phyloP scores from a whole-genome alignment of 805 yeast species.

The Saccharomycopsis guyanensis region DNA sequence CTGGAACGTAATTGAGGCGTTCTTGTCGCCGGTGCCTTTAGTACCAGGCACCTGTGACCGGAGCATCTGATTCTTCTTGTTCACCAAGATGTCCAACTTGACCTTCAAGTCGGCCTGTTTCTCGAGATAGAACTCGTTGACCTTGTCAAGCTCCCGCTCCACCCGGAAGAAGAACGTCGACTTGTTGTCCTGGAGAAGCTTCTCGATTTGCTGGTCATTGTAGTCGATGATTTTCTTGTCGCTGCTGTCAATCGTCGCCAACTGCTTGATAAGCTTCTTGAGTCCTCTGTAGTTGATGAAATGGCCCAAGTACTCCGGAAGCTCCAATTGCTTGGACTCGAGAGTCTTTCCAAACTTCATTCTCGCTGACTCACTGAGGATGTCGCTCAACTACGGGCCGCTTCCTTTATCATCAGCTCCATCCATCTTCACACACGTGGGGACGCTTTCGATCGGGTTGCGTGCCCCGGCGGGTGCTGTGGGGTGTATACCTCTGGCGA shows the following conservation, averaged over 20 bases:
- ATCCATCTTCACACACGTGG: too few species aligned
- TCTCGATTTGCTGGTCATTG: slow-evolving; percentile 32
- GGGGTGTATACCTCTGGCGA: too few species aligned
- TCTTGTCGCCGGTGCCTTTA: slow-evolving; percentile 2
- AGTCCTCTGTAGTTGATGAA: slow-evolving; percentile 92
- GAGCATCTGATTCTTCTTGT: slow-evolving; percentile 54
- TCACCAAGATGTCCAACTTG: slow-evolving; percentile 65
- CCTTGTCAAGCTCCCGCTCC: slow-evolving; percentile 93
- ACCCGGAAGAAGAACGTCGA: slow-evolving; percentile 80
- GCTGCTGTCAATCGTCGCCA: slow-evolving; percentile 40
- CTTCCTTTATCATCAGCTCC: too few species aligned
- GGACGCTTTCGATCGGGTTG: neutral
- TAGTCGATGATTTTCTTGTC: slow-evolving; percentile 32
- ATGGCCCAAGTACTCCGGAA: slow-evolving; percentile 90
- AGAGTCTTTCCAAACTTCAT: slow-evolving; percentile 93
- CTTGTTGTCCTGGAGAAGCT: slow-evolving; percentile 75
- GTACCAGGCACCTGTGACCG: slow-evolving; percentile 1
- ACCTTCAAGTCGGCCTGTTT: slow-evolving; percentile 83
- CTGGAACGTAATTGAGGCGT: slow-evolving; percentile 62
- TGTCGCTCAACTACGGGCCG: too few species aligned
- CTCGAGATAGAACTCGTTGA: slow-evolving; percentile 83
- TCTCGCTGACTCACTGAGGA: too few species aligned
- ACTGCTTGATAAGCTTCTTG: slow-evolving; percentile 81
- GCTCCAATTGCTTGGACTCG: slow-evolving; percentile 87
- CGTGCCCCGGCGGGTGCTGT: neutral